These are phyloP conservation scores for Oropetium thomaeum DNA, from an alignment of 176 grass and related monocot species.

Conservation along the genomic window DNA sequence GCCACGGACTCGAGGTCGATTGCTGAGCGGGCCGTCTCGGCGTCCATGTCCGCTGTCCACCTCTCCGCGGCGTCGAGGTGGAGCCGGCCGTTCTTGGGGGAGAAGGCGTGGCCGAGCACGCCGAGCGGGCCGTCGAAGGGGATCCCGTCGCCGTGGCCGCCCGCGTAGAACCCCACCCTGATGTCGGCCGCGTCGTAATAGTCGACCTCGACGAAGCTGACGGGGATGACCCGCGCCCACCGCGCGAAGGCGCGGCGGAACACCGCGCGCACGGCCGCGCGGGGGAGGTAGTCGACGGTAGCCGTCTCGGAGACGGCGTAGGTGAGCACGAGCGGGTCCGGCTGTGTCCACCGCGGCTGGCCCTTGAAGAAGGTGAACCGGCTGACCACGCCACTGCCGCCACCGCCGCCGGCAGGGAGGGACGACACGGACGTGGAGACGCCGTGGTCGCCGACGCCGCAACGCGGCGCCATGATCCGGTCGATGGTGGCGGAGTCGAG, in stretches of 20 bases:
- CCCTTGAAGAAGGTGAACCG: constrained; percentile 74
- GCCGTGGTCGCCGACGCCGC: constrained; percentile 60
- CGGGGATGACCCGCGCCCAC: constrained; percentile 76
- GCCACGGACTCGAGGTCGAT: constrained; percentile 85
- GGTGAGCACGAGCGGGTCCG: constrained; percentile 54
- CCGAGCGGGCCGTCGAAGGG: constrained; percentile 88
- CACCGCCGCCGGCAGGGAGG: background rate
- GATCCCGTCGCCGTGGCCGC: constrained; percentile 79
- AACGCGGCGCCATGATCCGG: constrained; percentile 68
- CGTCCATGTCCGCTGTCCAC: constrained; percentile 59
- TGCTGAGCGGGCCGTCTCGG: constrained; percentile 8
- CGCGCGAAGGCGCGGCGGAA: constrained; percentile 69
- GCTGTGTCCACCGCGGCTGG: constrained; percentile 56
- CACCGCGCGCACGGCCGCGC: constrained; percentile 42
- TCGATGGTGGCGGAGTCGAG: constrained; percentile 65
- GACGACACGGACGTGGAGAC: background rate
- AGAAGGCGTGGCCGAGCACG: constrained; percentile 85
- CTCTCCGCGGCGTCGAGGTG: constrained; percentile 86
- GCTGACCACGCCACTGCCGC: constrained; percentile 21
- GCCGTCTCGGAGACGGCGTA: constrained; percentile 60
- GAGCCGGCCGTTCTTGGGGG: constrained; percentile 65
- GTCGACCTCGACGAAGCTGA: constrained; percentile 55
- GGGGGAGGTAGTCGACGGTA: constrained; percentile 54
- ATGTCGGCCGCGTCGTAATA: constrained; percentile 60
- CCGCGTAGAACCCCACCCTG: constrained; percentile 73